phyloP scores from a whole-genome alignment of 2,329 filamentous ascomycete genomes.

The Blumeria hordei region DNA sequence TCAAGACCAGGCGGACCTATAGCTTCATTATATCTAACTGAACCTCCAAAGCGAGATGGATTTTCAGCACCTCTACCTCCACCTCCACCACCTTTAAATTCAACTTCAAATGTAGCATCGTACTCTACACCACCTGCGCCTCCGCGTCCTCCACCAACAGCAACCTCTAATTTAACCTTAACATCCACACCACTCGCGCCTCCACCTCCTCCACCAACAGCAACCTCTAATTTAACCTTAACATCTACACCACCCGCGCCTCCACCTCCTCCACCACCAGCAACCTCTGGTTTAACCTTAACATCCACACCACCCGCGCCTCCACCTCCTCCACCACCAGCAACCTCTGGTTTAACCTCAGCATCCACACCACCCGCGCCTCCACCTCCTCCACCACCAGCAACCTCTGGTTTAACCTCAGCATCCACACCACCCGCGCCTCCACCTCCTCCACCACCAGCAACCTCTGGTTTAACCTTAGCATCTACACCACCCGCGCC shows the following conservation, averaged over 20 bases:
- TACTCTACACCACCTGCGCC: no score
- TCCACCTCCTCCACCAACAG: constrained; percentile 17
- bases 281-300: constrained; percentile 12
- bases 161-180: neutral
- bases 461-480: constrained; percentile 15
- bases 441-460: constrained; percentile 21
- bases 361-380: constrained; percentile 20
- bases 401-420: constrained; percentile 12
- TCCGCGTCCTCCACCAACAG: neutral
- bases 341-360: constrained; percentile 16
- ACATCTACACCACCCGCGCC: constrained; percentile 19
- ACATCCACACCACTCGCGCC: constrained; percentile 3
- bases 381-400: constrained; percentile 16
- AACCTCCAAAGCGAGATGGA: no score
- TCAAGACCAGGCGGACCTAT: no score
- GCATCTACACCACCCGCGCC: constrained; percentile 26
- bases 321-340: constrained; percentile 6
- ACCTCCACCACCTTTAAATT: constrained; percentile 24
- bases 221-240: constrained; percentile 6
- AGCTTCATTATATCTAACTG: no score
- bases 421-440: constrained; percentile 19
- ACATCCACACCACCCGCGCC: constrained; percentile 19
- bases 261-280: constrained; percentile 16
- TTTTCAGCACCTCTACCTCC: constrained; percentile 22
- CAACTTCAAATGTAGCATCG: no score